phyloP scores from a whole-genome alignment of 164 flowering plant species.

The Sedum album region DNA sequence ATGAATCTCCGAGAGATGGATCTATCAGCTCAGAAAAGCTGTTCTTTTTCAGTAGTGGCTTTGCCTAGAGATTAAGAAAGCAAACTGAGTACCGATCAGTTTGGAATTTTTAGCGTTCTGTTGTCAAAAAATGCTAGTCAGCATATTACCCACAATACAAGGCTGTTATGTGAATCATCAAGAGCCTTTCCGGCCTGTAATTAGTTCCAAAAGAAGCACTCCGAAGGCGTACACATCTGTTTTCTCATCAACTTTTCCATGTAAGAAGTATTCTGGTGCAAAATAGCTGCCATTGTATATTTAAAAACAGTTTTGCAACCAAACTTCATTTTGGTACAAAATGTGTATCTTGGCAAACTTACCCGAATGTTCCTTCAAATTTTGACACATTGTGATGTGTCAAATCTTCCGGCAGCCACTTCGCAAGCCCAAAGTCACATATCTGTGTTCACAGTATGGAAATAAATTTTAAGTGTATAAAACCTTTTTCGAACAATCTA shows the following conservation, averaged over 20 bases:
- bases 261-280: conserved; percentile 34
- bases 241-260: conserved; percentile 32
- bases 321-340: background rate
- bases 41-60: conserved; percentile 23
- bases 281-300: conserved; percentile 21
- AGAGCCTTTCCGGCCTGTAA: conserved; percentile 30
- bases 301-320: background rate
- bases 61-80: conserved; percentile 19
- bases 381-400: conserved; percentile 25
- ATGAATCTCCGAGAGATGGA: conserved; percentile 20
- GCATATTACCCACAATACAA: conserved; percentile 27
- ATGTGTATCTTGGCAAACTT: background rate
- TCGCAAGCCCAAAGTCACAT: conserved; percentile 33
- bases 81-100: background rate
- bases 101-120: background rate
- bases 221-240: conserved; percentile 29
- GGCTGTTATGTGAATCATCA: conserved; percentile 20
- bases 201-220: conserved; percentile 29
- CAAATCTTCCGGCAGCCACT: conserved; percentile 29
- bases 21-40: conserved; percentile 17
- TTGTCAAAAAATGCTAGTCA: background rate
- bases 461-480: background rate
- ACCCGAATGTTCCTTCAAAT: conserved; percentile 36
- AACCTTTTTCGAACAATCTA: too few relatives aligned
- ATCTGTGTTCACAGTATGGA: conserved; percentile 14